Conservation (phyloP, 2,329 filamentous ascomycete species). For the Verticillium alfalfae region DNA sequence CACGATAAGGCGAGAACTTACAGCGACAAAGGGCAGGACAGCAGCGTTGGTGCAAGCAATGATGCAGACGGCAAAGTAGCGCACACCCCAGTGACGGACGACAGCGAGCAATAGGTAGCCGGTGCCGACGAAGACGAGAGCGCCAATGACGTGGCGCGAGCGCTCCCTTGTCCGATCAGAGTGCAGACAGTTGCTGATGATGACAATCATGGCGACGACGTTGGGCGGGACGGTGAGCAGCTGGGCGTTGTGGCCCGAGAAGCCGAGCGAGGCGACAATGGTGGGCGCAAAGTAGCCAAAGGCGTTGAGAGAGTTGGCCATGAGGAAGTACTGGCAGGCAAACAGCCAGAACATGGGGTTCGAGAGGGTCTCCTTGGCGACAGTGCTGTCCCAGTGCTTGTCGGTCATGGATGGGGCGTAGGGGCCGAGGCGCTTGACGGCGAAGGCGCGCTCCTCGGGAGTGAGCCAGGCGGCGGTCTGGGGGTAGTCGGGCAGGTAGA, state of each 20-base stretch:
- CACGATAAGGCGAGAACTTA: constrained; percentile 11
- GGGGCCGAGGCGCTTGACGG: constrained; percentile 26
- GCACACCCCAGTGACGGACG: constrained; percentile 19
- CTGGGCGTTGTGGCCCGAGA: constrained; percentile 23
- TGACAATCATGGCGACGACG: constrained; percentile 26
- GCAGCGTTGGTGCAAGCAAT: constrained; percentile 26
- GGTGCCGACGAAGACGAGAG: constrained; percentile 17
- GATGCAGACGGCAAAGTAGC: constrained; percentile 23
- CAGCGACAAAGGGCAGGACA: constrained; percentile 23
- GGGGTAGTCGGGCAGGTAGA: constrained; percentile 25
- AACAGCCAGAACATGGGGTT: constrained; percentile 28
- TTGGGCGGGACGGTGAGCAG: constrained; percentile 29
- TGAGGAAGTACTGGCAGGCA: constrained; percentile 22
- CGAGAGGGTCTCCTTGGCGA: constrained; percentile 22
- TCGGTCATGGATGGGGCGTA: constrained; percentile 25
- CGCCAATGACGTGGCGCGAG: constrained; percentile 22
- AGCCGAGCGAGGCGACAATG: constrained; percentile 27
- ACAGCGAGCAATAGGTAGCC: constrained; percentile 23
- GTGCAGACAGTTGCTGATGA: constrained; percentile 22
- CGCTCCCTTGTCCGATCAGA: constrained; percentile 24
- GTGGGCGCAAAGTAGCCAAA: constrained; percentile 28
- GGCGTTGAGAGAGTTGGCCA: constrained; percentile 26
- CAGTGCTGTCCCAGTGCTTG: constrained; percentile 24
- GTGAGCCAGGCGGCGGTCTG: constrained; percentile 26
- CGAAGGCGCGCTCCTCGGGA: constrained; percentile 23